Conservation (phyloP, 2,329 filamentous ascomycete species). For the Xylaria sp. region DNA sequence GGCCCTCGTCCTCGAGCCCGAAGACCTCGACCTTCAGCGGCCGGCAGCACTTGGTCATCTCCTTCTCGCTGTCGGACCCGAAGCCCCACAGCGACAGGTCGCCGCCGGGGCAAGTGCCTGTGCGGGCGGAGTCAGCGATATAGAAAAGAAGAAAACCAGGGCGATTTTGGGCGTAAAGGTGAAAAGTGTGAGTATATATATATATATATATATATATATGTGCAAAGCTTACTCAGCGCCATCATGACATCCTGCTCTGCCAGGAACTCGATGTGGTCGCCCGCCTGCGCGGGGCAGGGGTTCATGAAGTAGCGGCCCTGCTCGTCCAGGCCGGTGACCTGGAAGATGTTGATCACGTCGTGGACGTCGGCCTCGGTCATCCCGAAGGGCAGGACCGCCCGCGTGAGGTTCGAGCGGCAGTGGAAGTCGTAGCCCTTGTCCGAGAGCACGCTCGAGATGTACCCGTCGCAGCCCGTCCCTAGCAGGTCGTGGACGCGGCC, state of each 20-base stretch:
- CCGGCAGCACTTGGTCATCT: conserved; percentile 71
- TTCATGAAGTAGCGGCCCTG: conserved; percentile 78
- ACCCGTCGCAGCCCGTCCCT: conserved; percentile 83
- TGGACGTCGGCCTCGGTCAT: conserved; percentile 76
- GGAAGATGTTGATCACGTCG: conserved; percentile 85
- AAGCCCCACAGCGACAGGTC: conserved; percentile 84
- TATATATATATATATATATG: neutral
- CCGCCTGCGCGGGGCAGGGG: conserved; percentile 56
- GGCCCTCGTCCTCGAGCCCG: conserved; percentile 54
- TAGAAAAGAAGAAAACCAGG: neutral
- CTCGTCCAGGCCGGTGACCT: conserved; percentile 77
- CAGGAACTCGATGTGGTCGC: conserved; percentile 73
- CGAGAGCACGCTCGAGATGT: conserved; percentile 73
- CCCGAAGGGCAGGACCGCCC: conserved; percentile 70
- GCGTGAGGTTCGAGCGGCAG: conserved; percentile 79
- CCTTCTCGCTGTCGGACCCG: conserved; percentile 66
- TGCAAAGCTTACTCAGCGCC: conserved; percentile 51
- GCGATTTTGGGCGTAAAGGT: neutral
- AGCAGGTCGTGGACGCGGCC: conserved; percentile 76
- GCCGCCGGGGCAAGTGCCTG: conserved; percentile 75
- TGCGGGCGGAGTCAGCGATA: neutral
- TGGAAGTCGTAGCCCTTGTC: conserved; percentile 69
- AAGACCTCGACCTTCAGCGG: conserved; percentile 77
- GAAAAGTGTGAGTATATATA: neutral
- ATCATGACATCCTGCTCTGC: conserved; percentile 76